Base-by-base conservation (phyloP, 2,329 filamentous ascomycete species). In the Trichoderma sp. region DNA sequence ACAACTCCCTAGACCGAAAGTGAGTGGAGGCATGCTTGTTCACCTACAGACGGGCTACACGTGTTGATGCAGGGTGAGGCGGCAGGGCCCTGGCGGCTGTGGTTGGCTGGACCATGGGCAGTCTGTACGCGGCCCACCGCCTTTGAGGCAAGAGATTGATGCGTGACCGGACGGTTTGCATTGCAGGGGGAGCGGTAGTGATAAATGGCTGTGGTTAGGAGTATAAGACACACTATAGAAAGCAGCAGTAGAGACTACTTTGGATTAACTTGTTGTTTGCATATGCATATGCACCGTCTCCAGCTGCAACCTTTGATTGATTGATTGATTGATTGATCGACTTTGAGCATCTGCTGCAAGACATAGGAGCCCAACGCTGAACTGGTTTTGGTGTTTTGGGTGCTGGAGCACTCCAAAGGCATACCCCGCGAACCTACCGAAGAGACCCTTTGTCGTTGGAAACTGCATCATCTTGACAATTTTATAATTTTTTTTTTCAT, bases 41-140 rank as follows among this genome's bases (percentile, higher is more conserved):
- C 65, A 68, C 65, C 65, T 68, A 68, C 56, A 53, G 56, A 47
- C 27, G 35, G 56, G 56, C 40, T 60, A 59, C 65, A 68, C 65
- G 65, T 68, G 65, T 68, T 68, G 55, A 59, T 59, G 65, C 65
- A 68, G 65, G 47, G 57, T 29, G 65, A 67, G 57, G 56, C 56
- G 65, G 19, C 19, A n/a, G 14, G 47, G 40, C 40, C 8, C 57
- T 52, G 40, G 35, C 43, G 4, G 13, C 27, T 35, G 31, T 68
- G 65, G 65, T 68, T 68, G 65, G 65, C 27, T 47, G 65, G 37
- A 24, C 27, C 27, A 13, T 31, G 61, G 52, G 57, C 29, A 2
- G 14, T 53, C 52, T 58, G 24, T n/a, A 31, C n/a, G 53, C 43
- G 56, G 55, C 55, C 57, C 47, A 68, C 57, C 43, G 21, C 24